Evolutionary conservation across 345 rosid genomes (phyloP), one percentile per base, ranked within the genome.

Genomic region (Syzygium aromaticum): DNA sequence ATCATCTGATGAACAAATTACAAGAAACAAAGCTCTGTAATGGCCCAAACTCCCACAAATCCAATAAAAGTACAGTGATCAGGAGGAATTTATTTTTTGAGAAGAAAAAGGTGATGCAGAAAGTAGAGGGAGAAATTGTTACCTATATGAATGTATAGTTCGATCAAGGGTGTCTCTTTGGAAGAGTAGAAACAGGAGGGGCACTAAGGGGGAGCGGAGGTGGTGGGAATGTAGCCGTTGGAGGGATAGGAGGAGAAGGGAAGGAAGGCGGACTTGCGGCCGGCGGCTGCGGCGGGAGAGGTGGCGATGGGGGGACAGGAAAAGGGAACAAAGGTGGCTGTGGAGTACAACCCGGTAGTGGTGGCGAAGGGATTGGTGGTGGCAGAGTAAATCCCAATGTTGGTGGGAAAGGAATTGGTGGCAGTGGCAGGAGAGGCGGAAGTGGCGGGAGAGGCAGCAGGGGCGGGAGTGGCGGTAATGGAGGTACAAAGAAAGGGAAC

Each of bases 221-320:
- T 12, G 17, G 53, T 52, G 17, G 53, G 16, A 52, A 52, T 12
- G 53, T 52, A 13, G 16, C 53, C 53, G 15, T 52, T 14, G 16
- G 53, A 52, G 53, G 53, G 53, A 52, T 13, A 12, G 5, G 53
- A 14, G 53, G 46, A 43, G 46, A 6, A 43, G 46, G 46, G 46
- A 43, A 43, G 46, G 53, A 52, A 16, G 86, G 86, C 40, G 49
- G 86, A 84, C 49, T 84, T 3, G 15, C 53, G 13, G 53, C 5
- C 17, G 17, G 5, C 16, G 17, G 16, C 53, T 2, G 16, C 57
- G 23, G 51, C 8, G 93, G 93, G 27, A 87, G 12, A 9, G 94
- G 21, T 3, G 87, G 93, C n/a, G 87, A 6, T 86, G 92, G 91
- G 64, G 90, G 85, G 19, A 93, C 92, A 7, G 92, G 90, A 78